phyloP scores from a whole-genome alignment of 2,329 filamentous ascomycete species.

The Aspergillus transmontanensis region DNA sequence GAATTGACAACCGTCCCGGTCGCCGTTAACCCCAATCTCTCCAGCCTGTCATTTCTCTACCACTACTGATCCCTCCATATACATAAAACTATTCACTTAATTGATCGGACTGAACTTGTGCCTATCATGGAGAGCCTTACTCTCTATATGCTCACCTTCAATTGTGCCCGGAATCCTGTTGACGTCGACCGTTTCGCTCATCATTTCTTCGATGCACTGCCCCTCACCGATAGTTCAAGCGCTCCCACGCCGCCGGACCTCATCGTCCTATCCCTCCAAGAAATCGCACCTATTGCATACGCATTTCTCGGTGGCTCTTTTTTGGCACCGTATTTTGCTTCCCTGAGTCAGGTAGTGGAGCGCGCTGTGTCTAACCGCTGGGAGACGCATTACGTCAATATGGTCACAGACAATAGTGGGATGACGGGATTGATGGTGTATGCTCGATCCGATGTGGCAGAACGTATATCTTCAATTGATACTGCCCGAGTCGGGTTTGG shows the following conservation, averaged over 20 bases:
- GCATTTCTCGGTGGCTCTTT: constrained; percentile 84
- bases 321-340: constrained; percentile 72
- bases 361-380: constrained; percentile 60
- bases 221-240: constrained; percentile 50
- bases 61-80: background rate
- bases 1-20: background rate
- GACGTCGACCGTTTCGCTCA: constrained; percentile 70
- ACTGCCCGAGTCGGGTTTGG: constrained; percentile 85
- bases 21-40: background rate
- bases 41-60: too few species aligned
- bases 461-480: constrained; percentile 66
- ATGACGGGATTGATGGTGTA: constrained; percentile 92
- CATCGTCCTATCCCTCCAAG: constrained; percentile 74
- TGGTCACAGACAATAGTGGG: constrained; percentile 75
- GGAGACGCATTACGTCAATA: constrained; percentile 64
- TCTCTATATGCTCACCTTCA: constrained; percentile 83
- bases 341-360: constrained; percentile 71
- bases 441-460: constrained; percentile 61
- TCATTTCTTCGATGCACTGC: constrained; percentile 66
- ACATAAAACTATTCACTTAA: background rate
- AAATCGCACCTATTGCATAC: constrained; percentile 81
- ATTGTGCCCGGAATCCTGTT: constrained; percentile 75
- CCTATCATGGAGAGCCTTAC: constrained; percentile 57
- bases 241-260: constrained; percentile 63
- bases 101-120: too few species aligned